These are phyloP conservation scores for Lipomyces sp. DNA, from an alignment of 805 yeast genomes.

Conservation along the genomic window DNA sequence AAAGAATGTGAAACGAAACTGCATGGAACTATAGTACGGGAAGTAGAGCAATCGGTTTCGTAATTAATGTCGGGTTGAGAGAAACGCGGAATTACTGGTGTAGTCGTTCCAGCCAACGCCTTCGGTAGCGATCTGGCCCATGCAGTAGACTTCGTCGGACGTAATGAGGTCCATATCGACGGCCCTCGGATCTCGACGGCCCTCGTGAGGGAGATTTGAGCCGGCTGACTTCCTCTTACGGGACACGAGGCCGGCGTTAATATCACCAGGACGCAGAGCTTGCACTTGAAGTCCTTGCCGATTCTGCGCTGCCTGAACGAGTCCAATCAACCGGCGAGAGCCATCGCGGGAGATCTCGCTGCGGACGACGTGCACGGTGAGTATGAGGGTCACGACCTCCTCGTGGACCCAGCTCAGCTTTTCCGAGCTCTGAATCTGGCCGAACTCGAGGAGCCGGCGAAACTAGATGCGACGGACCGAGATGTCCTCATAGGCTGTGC, in stretches of 20 bases:
- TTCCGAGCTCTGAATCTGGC: constrained; percentile 90
- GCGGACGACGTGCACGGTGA: constrained; percentile 66
- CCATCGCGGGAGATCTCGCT: constrained; percentile 67
- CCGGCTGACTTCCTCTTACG: constrained; percentile 61
- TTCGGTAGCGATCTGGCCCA: constrained; percentile 71
- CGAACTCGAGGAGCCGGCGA: constrained; percentile 88
- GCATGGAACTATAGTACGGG: too few relatives aligned
- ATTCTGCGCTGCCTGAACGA: constrained; percentile 71
- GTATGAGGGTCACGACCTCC: constrained; percentile 73
- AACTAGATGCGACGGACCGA: constrained; percentile 93
- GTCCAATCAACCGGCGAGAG: constrained; percentile 53
- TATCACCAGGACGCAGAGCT: constrained; percentile 72
- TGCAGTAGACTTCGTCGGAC: constrained; percentile 67
- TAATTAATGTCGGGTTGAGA: too few relatives aligned
- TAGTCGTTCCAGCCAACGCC: constrained; percentile 72
- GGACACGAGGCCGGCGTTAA: constrained; percentile 75
- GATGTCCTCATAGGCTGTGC: constrained; percentile 83
- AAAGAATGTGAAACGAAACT: too few relatives aligned
- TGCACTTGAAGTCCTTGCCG: constrained; percentile 71
- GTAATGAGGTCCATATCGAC: constrained; percentile 90
- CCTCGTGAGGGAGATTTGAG: neutral
- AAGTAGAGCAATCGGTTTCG: too few relatives aligned
- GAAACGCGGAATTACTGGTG: too few relatives aligned
- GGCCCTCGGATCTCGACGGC: constrained; percentile 57
- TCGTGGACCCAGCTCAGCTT: constrained; percentile 67